Conservation (phyloP, 305 asterid genomes). For the Fraxinus albicans region DNA sequence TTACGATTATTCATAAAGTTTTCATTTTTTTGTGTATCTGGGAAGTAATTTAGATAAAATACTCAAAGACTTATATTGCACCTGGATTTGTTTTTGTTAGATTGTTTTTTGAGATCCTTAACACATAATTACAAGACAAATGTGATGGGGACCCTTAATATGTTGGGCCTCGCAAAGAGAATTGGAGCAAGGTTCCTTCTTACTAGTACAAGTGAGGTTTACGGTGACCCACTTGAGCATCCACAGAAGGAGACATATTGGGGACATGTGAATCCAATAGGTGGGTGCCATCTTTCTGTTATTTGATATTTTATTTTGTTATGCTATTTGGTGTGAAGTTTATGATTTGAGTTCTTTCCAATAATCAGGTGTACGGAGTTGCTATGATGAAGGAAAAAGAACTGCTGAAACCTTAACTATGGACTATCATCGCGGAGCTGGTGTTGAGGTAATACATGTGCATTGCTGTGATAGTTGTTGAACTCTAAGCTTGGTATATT, state of each 20-base stretch:
- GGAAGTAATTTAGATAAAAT: not conserved
- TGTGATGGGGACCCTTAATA: conserved; percentile 94
- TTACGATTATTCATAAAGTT: not conserved
- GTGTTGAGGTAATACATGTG: conserved; percentile 61
- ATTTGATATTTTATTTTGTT: conserved; percentile 3
- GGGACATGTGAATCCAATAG: conserved; percentile 94
- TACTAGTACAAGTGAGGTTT: conserved; percentile 97
- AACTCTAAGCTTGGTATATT: not conserved
- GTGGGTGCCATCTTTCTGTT: conserved; percentile 29
- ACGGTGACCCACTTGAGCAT: conserved; percentile 97
- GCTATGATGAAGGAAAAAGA: conserved; percentile 95
- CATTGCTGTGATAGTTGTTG: not conserved
- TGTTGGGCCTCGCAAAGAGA: conserved; percentile 98
- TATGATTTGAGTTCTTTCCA: conserved; percentile 19
- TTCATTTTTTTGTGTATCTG: not conserved
- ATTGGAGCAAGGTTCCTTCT: conserved; percentile 86
- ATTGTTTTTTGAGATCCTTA: conserved; percentile 45
- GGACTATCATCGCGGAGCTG: conserved; percentile 93
- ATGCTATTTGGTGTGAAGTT: conserved; percentile 13
- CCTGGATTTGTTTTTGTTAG: not conserved
- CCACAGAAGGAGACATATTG: conserved; percentile 91
- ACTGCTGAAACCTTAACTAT: conserved; percentile 87
- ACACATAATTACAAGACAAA: conserved; percentile 69
- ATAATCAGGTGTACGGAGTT: conserved; percentile 75
- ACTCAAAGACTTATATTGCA: not conserved